Evolutionary conservation across 2,329 filamentous ascomycete species (phyloP).

Genomic region (Parascedosporium putredinis): DNA sequence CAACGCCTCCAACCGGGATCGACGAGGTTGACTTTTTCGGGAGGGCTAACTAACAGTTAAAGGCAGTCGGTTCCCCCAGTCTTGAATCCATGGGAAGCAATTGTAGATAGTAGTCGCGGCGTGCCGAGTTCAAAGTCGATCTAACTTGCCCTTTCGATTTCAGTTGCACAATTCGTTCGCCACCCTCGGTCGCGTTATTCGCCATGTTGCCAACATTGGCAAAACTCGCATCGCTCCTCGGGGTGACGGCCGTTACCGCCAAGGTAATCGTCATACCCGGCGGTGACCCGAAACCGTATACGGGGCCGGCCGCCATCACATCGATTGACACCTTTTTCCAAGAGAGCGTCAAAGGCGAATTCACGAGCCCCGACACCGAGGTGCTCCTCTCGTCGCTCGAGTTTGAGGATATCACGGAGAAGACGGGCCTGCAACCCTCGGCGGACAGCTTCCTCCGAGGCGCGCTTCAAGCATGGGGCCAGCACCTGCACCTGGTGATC

Average conservation of each 20-base stretch:
- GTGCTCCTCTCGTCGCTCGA: slow-evolving; percentile 6
- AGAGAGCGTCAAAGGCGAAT: slow-evolving; percentile 2
- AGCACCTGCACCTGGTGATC: slow-evolving; percentile 37
- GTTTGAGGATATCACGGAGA: background rate
- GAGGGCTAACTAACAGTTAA: no score
- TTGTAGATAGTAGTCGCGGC: no score
- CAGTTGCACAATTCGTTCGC: no score
- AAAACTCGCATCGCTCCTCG: background rate
- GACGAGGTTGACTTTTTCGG: no score
- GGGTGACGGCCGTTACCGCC: slow-evolving; percentile 3
- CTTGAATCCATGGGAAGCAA: no score
- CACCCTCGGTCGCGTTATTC: background rate
- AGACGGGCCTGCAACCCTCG: slow-evolving; percentile 5
- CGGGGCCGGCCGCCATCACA: slow-evolving; percentile 3
- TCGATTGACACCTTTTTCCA: slow-evolving; percentile 6
- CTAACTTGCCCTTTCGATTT: no score
- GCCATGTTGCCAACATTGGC: background rate
- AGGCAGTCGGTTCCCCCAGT: no score
- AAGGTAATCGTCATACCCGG: slow-evolving; percentile 11
- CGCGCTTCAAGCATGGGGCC: slow-evolving; percentile 35
- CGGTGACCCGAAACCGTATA: slow-evolving; percentile 8
- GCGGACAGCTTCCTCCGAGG: slow-evolving; percentile 31
- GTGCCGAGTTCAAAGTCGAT: no score
- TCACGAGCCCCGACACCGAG: slow-evolving; percentile 2
- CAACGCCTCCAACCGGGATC: no score